Conservation (phyloP, 306 rosid genomes). For the Fagus sylvatica region DNA sequence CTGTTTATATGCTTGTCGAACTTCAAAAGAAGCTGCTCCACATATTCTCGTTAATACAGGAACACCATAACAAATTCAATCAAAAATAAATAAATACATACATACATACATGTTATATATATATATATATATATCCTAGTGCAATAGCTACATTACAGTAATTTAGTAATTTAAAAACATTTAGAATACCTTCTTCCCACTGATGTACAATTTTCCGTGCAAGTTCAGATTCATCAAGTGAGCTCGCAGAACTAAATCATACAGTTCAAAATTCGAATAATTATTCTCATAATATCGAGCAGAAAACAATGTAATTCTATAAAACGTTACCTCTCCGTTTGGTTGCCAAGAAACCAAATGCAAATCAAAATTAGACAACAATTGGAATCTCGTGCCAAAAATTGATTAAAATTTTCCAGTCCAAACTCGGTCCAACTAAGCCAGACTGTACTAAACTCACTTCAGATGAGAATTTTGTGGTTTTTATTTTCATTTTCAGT, state of each 20-base stretch:
- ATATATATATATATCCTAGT: background rate
- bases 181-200: constrained; percentile 54
- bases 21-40: constrained; percentile 47
- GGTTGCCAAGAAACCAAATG: background rate
- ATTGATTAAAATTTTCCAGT: background rate
- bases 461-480: background rate
- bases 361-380: background rate
- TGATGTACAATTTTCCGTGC: constrained; percentile 45
- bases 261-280: background rate
- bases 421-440: background rate
- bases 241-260: constrained; percentile 33
- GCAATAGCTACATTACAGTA: background rate
- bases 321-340: background rate
- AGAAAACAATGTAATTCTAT: background rate
- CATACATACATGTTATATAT: background rate
- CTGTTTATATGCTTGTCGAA: constrained; percentile 57
- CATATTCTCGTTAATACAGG: constrained; percentile 7
- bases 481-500: no score
- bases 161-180: background rate
- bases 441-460: background rate
- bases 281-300: background rate
- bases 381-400: background rate
- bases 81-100: background rate
- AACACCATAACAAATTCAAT: background rate
- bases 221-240: constrained; percentile 50